Evolutionary conservation across 1,139 yeast species (phyloP).

Genomic region (Diutina rugosa): DNA sequence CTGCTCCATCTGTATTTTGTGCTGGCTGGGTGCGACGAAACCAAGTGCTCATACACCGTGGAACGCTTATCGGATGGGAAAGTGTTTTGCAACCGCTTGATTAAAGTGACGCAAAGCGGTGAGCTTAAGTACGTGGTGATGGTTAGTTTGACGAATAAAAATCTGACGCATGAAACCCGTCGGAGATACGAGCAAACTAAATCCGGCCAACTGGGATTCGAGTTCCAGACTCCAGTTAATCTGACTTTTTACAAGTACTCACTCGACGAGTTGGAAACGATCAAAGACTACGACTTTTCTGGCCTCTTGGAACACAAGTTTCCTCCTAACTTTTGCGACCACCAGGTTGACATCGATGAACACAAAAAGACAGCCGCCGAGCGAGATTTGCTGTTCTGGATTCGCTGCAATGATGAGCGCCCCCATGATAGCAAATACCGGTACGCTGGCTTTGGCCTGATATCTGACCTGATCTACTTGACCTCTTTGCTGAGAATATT

Average conservation of each 20-base stretch:
- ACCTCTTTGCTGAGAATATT: conserved; percentile 25
- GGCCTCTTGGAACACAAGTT: background rate
- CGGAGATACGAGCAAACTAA: background rate
- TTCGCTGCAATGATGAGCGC: conserved; percentile 22
- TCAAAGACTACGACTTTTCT: background rate
- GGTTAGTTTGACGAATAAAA: conserved; percentile 33
- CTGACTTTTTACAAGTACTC: background rate
- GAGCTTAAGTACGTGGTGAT: conserved; percentile 38
- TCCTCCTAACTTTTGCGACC: background rate
- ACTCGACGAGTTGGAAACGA: background rate
- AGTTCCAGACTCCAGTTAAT: background rate
- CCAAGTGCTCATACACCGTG: conserved; percentile 24
- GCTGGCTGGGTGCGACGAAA: conserved; percentile 14
- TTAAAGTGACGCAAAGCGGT: conserved; percentile 42
- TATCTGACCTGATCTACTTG: conserved; percentile 49
- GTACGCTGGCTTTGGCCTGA: conserved; percentile 48
- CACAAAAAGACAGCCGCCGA: conserved; percentile 19
- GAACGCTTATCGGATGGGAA: conserved; percentile 34
- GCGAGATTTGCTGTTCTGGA: conserved; percentile 29
- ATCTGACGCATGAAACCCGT: conserved; percentile 14
- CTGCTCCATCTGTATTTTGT: conserved; percentile 30
- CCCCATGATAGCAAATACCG: conserved; percentile 21
- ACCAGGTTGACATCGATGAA: conserved; percentile 5
- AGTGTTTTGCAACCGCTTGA: conserved; percentile 45
- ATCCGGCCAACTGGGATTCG: conserved; percentile 1